Percentiles rank a stretch among this genome's conserved stretches.
Evolutionary conservation across 202 grass and related monocot species (phyloP).

Genomic region (Schoenoplectus tabernaemontani): DNA sequence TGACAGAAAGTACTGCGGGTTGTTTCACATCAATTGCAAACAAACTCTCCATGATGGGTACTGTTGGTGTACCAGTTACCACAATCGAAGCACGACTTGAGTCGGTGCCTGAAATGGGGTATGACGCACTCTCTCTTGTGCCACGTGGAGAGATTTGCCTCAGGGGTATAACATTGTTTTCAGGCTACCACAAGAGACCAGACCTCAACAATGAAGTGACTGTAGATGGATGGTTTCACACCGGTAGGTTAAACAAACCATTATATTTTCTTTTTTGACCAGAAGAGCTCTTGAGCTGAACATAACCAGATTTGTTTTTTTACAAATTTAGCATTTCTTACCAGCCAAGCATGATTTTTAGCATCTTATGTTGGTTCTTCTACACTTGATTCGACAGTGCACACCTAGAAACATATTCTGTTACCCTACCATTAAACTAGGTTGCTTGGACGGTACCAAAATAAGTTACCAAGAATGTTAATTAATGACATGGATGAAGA

Average conservation of each 20-base stretch:
- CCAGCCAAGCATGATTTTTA: neutral
- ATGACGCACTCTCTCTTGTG: conserved; percentile 44
- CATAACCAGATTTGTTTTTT: neutral
- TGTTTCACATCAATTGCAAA: conserved; percentile 92
- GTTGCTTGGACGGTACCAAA: neutral
- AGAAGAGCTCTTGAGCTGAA: neutral
- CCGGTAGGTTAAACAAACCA: conserved; percentile 38
- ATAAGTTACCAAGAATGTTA: neutral
- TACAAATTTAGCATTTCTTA: neutral
- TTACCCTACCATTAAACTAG: neutral
- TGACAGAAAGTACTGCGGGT: conserved; percentile 79
- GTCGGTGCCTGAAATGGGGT: conserved; percentile 82
- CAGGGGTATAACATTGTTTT: conserved; percentile 84
- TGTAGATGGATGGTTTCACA: conserved; percentile 88
- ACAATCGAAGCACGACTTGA: conserved; percentile 71
- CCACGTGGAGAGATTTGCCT: conserved; percentile 91
- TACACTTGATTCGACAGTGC: too few species aligned
- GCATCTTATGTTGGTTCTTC: neutral
- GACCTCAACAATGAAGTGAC: conserved; percentile 63
- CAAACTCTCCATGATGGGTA: conserved; percentile 72
- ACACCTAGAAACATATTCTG: neutral
- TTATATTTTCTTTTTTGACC: neutral
- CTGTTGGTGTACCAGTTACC: conserved; percentile 63
- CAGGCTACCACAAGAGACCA: conserved; percentile 74
- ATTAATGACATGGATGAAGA: neutral